Evolutionary conservation across 1,284 basidiomycete species (phyloP), one percentile per base, ranked within the genome.

Genomic region (Trichosporon asahii): DNA sequence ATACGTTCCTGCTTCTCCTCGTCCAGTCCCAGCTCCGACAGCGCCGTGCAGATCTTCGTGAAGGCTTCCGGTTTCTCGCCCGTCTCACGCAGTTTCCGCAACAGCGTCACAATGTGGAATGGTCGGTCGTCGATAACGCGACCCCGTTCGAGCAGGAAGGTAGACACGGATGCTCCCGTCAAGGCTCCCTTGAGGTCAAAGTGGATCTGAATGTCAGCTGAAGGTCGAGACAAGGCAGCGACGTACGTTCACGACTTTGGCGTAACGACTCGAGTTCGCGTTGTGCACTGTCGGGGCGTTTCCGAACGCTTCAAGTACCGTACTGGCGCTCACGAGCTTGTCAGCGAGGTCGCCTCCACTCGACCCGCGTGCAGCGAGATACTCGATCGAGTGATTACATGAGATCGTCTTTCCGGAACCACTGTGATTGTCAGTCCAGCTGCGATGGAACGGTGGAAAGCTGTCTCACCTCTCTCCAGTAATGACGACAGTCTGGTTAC

Each of bases 351-450:
- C 44, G 31, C 49, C 31, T 3, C 63, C 63, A 33, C 57, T 61
- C 29, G 57, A 61, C 29, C 72, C 72, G 15, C 72, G 72, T 11
- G 40, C 60, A 2, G 70, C 68, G 40, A 73, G 70, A 35, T 73
- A 73, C 53, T 73, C 70, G 61, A 73, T 66, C 44, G 71, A 69
- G 65, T 73, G 70, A 35, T 67, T 68, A 61, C 72, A 73, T 3
- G 72, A 71, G 27, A 73, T 69, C 15, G 72, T 73, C 65, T 73
- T 73, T 40, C 72, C 72, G 0, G 72, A 69, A 46, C 72, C 72
- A 64, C 72, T 73, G 55, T 4, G 14, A 0, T 6, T 11, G 35
- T 61, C 66, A 46, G 66, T 31, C 23, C 25, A 7, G 18, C 15
- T 3, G 2, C 27, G n/a, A n/a, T 7, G 21, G 31, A 12, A 35